Percentiles rank a stretch among this genome's conserved stretches.
phyloP scores from a whole-genome alignment of 495 filamentous ascomycete species.

The Margaritispora aquatica region DNA sequence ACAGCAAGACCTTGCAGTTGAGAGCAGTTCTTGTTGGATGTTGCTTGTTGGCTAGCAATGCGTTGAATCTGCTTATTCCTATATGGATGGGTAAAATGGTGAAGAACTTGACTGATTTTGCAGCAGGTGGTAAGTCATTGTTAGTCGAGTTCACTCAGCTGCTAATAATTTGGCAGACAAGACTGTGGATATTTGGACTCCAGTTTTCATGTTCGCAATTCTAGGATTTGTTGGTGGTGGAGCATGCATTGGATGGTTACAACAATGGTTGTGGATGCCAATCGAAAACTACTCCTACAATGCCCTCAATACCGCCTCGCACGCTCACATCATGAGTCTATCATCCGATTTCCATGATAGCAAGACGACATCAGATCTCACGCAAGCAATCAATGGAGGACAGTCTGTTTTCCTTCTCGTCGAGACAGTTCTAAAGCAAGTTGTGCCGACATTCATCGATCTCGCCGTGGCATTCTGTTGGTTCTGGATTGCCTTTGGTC shows the following conservation, averaged over 20 bases:
- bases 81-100: slow-evolving; percentile 59
- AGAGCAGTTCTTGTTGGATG: slow-evolving; percentile 49
- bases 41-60: slow-evolving; percentile 56
- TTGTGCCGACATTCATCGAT: slow-evolving; percentile 67
- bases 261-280: slow-evolving; percentile 57
- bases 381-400: slow-evolving; percentile 60
- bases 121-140: slow-evolving; percentile 19
- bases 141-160: not conserved
- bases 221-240: slow-evolving; percentile 50
- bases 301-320: slow-evolving; percentile 56
- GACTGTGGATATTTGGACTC: slow-evolving; percentile 33
- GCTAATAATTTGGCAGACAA: slow-evolving; percentile 10
- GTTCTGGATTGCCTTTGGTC: slow-evolving; percentile 61
- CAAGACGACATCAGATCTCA: slow-evolving; percentile 67
- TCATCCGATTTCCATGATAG: slow-evolving; percentile 75
- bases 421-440: slow-evolving; percentile 59
- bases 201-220: slow-evolving; percentile 47
- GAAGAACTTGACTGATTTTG: slow-evolving; percentile 37
- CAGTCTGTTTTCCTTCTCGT: slow-evolving; percentile 55
- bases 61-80: slow-evolving; percentile 58
- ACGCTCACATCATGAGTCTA: slow-evolving; percentile 69
- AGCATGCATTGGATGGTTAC: slow-evolving; percentile 47
- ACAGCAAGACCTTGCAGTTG: slow-evolving; percentile 47
- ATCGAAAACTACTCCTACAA: slow-evolving; percentile 59
- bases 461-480: slow-evolving; percentile 62